A percentile compares a stretch with the other conserved stretches of the same genome.
These are phyloP conservation scores for Spergularia azorica DNA, from an alignment of 179 eudicot species.

Conservation along the genomic window DNA sequence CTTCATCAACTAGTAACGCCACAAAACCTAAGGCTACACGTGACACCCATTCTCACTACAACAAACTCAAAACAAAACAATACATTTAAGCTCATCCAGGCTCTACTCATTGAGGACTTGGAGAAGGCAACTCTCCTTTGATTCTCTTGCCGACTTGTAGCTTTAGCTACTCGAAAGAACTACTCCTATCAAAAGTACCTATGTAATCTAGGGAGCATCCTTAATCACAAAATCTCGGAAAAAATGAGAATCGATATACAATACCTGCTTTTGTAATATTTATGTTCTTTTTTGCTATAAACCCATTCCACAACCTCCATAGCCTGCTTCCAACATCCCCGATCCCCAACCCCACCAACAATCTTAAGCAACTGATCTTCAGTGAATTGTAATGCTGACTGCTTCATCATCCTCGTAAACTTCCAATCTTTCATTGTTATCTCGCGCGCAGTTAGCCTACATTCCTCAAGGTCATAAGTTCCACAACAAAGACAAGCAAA, in stretches of 20 bases:
- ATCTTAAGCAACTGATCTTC: conserved; percentile 84
- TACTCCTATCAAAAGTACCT: not conserved
- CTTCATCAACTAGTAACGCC: not conserved
- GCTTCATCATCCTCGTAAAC: conserved; percentile 77
- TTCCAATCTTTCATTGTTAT: conserved; percentile 79
- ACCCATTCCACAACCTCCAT: conserved; percentile 83
- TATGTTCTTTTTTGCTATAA: conserved; percentile 62
- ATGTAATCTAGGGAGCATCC: not conserved
- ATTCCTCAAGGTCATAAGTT: conserved; percentile 1
- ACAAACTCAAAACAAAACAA: not conserved
- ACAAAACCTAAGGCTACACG: no score
- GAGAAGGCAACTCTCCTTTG: not conserved
- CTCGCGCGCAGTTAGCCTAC: conserved; percentile 66
- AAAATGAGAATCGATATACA: not conserved
- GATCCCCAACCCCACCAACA: conserved; percentile 67
- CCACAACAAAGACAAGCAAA: conserved; percentile 8
- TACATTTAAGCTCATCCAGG: not conserved
- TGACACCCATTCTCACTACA: not conserved
- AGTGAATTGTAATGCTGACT: conserved; percentile 64
- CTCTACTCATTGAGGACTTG: not conserved
- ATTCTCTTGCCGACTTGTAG: not conserved
- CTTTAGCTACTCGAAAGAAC: no score
- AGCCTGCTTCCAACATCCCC: conserved; percentile 81
- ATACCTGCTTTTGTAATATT: conserved; percentile 79
- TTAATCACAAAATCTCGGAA: not conserved